phyloP scores from a whole-genome alignment of 2,329 filamentous ascomycete genomes.

The Ophiostoma perfectum region DNA sequence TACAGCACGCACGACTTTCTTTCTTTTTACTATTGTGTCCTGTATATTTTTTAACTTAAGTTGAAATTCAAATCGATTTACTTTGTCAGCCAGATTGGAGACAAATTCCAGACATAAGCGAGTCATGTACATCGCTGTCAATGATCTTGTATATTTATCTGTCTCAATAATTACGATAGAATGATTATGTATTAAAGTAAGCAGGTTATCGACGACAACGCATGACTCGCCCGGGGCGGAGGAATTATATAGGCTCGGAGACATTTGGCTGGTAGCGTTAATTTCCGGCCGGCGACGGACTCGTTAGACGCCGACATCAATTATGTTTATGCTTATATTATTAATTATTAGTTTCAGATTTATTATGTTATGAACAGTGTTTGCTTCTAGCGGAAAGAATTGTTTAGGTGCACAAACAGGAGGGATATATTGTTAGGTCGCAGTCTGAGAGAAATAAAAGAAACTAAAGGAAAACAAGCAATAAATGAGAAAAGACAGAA shows the following conservation, averaged over 20 bases:
- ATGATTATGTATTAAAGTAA: too few relatives aligned
- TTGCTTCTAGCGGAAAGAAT: too few relatives aligned
- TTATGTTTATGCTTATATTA: too few relatives aligned
- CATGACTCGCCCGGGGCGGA: slow-evolving; percentile 2
- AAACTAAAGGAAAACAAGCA: neutral
- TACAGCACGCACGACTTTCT: too few relatives aligned
- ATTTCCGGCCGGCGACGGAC: too few relatives aligned
- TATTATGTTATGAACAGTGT: too few relatives aligned
- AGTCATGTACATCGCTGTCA: neutral
- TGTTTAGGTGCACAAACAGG: neutral
- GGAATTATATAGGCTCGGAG: neutral
- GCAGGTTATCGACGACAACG: neutral
- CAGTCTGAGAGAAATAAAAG: neutral
- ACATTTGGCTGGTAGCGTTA: neutral
- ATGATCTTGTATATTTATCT: neutral
- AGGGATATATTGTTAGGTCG: slow-evolving; percentile 3
- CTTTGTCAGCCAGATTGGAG: neutral
- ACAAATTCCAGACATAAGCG: neutral
- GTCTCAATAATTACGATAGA: neutral
- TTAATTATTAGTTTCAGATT: too few relatives aligned
- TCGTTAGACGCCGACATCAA: too few relatives aligned
- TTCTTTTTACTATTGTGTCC: too few relatives aligned
- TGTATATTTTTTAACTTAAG: too few relatives aligned
- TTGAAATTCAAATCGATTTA: too few relatives aligned
- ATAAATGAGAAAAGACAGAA: neutral